Evolutionary conservation across 768 basidiomycete species (phyloP).

Genomic region (Psilocybe azurescens): DNA sequence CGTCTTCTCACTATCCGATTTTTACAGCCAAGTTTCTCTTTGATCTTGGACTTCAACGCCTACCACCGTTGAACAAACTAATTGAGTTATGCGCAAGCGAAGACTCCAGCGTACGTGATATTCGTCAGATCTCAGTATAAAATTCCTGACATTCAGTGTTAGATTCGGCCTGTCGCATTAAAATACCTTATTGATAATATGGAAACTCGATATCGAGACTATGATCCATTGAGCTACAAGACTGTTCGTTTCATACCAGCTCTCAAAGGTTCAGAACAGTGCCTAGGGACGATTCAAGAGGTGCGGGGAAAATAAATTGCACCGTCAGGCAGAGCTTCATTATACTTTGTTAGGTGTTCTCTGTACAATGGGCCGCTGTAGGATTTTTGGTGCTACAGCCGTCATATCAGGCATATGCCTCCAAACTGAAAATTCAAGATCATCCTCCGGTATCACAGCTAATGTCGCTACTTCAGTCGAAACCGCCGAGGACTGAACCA

Average conservation of each 20-base stretch:
- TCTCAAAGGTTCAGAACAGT: constrained; percentile 50
- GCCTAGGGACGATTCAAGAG: constrained; percentile 68
- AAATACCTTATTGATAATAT: constrained; percentile 85
- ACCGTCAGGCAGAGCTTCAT: neutral
- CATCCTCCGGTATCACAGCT: constrained; percentile 72
- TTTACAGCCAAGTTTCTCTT: constrained; percentile 78
- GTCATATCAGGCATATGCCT: constrained; percentile 52
- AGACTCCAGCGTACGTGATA: constrained; percentile 41
- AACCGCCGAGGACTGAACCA: constrained; percentile 57
- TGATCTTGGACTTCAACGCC: constrained; percentile 68
- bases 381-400: constrained; percentile 77
- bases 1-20: neutral
- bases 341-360: constrained; percentile 61
- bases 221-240: constrained; percentile 58
- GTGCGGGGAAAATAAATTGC: constrained; percentile 41
- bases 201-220: constrained; percentile 59
- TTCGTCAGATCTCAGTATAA: neutral
- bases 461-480: constrained; percentile 59
- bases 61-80: constrained; percentile 69
- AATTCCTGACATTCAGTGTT: neutral
- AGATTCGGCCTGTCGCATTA: constrained; percentile 65
- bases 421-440: constrained; percentile 70
- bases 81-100: constrained; percentile 70
- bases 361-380: constrained; percentile 69
- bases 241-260: constrained; percentile 84